A percentile compares a stretch with the other conserved stretches of the same genome.
Evolutionary conservation across 148 eudicot genomes (phyloP).

Genomic region (Tetragonia tetragonoides): DNA sequence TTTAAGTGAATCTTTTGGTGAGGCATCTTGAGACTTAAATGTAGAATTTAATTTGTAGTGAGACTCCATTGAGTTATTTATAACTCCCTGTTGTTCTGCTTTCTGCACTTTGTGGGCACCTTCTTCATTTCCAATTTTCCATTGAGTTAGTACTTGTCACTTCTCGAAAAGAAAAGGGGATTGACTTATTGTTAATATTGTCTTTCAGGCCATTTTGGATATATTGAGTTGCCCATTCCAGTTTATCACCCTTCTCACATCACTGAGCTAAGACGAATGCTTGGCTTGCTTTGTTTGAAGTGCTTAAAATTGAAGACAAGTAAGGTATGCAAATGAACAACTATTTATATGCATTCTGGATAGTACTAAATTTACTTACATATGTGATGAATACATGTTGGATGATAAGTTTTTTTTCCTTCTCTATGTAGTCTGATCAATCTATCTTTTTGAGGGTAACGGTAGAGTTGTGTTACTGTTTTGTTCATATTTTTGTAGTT

Average conservation of each 20-base stretch:
- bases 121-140: no score
- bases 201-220: slow-evolving; percentile 72
- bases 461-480: neutral
- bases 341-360: neutral
- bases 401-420: no score
- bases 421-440: no score
- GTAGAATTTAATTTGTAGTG: neutral
- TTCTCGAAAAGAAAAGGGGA: neutral
- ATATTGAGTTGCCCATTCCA: slow-evolving; percentile 69
- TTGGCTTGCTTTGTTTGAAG: slow-evolving; percentile 58
- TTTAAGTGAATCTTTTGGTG: neutral
- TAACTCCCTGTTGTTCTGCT: neutral
- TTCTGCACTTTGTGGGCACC: no score
- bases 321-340: slow-evolving; percentile 43
- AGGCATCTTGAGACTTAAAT: no score
- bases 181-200: neutral
- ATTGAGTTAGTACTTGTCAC: neutral
- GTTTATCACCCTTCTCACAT: slow-evolving; percentile 85
- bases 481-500: neutral
- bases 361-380: neutral
- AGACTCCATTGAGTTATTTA: neutral
- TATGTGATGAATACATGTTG: neutral
- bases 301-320: slow-evolving; percentile 62
- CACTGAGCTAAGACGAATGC: slow-evolving; percentile 55
- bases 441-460: neutral